A percentile compares a stretch with the other conserved stretches of the same genome.
Conservation (phyloP, 2,329 filamentous ascomycete species). For the Fusarium nodosum region DNA sequence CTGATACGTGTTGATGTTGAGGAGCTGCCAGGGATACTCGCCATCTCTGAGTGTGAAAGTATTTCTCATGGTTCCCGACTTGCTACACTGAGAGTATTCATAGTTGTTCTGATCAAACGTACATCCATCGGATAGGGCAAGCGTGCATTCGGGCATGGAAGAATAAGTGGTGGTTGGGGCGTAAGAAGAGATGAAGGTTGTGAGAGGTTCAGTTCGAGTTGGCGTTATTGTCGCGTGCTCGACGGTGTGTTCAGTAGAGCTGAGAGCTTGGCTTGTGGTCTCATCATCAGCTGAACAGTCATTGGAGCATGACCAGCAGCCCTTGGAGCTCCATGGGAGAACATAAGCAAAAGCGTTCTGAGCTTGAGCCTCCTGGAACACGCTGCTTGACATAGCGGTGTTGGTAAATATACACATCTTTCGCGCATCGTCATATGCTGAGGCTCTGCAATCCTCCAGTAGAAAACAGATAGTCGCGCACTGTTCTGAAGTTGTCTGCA, state of each 20-base stretch:
- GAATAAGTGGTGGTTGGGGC: conserved; percentile 11
- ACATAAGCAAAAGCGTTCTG: conserved; percentile 1
- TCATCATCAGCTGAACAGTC: background rate
- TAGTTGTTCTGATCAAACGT: background rate
- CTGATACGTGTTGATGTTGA: background rate
- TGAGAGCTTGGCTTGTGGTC: background rate
- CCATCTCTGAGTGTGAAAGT: conserved; percentile 6
- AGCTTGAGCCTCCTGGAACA: background rate
- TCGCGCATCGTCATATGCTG: background rate
- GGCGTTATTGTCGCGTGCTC: background rate
- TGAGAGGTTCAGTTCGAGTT: conserved; percentile 2
- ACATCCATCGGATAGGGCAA: conserved; percentile 28
- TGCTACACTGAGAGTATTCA: background rate
- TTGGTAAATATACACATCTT: conserved; percentile 12
- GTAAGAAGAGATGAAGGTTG: conserved; percentile 13
- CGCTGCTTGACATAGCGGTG: background rate
- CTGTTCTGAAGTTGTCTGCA: conserved; percentile 18
- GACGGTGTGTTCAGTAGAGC: background rate
- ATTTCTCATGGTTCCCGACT: background rate
- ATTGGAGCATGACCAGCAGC: conserved; percentile 10
- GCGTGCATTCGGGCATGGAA: conserved; percentile 22
- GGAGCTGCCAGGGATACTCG: conserved; percentile 27
- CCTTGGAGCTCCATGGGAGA: conserved; percentile 15
- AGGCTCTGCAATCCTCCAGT: conserved; percentile 3
- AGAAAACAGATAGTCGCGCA: conserved; percentile 12